phyloP scores from a whole-genome alignment of 2,329 filamentous ascomycete genomes.

The Microdochium nivale region DNA sequence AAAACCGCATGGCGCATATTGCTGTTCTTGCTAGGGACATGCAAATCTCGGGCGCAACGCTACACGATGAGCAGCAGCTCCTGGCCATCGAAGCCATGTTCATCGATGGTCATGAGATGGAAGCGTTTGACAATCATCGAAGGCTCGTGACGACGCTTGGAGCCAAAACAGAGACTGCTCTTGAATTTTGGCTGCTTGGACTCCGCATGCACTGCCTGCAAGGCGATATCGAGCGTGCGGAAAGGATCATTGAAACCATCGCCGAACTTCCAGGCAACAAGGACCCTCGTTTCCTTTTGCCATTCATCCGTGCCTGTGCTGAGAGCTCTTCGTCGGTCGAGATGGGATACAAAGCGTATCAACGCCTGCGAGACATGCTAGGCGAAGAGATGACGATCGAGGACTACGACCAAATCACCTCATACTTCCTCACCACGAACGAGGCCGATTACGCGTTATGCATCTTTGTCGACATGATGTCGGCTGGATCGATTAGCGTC shows the following conservation, averaged over 20 bases:
- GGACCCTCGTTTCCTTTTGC: conserved; percentile 51
- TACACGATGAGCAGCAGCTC: conserved; percentile 52
- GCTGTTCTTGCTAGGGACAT: conserved; percentile 59
- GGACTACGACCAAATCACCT: conserved; percentile 69
- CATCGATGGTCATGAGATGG: conserved; percentile 47
- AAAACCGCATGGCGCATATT: conserved; percentile 52
- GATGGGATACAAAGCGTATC: conserved; percentile 7
- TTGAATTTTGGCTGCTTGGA: conserved; percentile 56
- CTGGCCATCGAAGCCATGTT: conserved; percentile 62
- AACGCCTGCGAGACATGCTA: conserved; percentile 56
- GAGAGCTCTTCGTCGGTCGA: conserved; percentile 37
- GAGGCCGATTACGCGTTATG: conserved; percentile 60
- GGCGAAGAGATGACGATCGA: conserved; percentile 54
- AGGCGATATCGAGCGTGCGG: conserved; percentile 51
- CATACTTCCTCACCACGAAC: conserved; percentile 59
- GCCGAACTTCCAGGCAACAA: conserved; percentile 32
- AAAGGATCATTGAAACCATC: conserved; percentile 45
- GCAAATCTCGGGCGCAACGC: conserved; percentile 42
- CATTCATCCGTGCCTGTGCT: conserved; percentile 62
- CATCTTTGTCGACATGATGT: conserved; percentile 87
- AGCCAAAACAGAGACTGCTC: conserved; percentile 33
- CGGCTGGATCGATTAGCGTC: conserved; percentile 44
- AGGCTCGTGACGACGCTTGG: conserved; percentile 45
- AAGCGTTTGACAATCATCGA: conserved; percentile 58
- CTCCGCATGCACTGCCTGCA: conserved; percentile 52